Percentiles rank a stretch among this genome's conserved stretches.
phyloP scores from a whole-genome alignment of 2,329 filamentous ascomycete genomes.

The Thelonectria blattea region DNA sequence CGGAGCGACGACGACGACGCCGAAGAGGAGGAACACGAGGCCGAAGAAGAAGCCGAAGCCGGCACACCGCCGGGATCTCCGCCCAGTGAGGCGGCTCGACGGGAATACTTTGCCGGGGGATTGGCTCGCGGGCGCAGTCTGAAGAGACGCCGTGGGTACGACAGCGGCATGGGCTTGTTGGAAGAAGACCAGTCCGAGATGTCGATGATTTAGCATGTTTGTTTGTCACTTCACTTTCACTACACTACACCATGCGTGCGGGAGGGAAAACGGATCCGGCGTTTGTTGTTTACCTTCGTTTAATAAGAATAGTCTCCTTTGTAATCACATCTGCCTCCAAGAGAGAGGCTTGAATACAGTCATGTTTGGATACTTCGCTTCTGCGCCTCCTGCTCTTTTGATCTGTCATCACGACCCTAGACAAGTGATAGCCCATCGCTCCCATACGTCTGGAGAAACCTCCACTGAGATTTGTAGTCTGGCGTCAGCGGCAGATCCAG shows the following conservation, averaged over 20 bases:
- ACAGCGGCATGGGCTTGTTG: constrained; percentile 62
- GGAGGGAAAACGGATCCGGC: constrained; percentile 15
- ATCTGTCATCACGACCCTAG: too few relatives aligned
- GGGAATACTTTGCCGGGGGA: constrained; percentile 36
- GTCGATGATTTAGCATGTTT: constrained; percentile 35
- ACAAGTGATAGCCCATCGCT: not conserved
- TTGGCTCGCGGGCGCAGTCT: constrained; percentile 42
- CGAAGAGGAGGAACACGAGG: not conserved
- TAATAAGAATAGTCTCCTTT: constrained; percentile 20
- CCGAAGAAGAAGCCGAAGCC: not conserved
- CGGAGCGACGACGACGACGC: not conserved
- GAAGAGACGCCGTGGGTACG: constrained; percentile 54
- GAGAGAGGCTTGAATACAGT: not conserved
- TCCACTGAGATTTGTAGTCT: constrained; percentile 57
- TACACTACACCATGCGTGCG: not conserved
- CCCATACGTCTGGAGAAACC: constrained; percentile 45
- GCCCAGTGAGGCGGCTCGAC: constrained; percentile 24
- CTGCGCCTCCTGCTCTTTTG: not conserved
- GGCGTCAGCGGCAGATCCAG: constrained; percentile 47
- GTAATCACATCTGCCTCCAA: not conserved
- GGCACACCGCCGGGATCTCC: constrained; percentile 9
- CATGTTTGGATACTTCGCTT: not conserved
- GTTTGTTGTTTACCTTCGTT: constrained; percentile 22
- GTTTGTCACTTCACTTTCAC: not conserved
- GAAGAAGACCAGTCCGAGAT: constrained; percentile 55